phyloP scores from a whole-genome alignment of 2,329 filamentous ascomycete species.

The Fusarium nelsonii region DNA sequence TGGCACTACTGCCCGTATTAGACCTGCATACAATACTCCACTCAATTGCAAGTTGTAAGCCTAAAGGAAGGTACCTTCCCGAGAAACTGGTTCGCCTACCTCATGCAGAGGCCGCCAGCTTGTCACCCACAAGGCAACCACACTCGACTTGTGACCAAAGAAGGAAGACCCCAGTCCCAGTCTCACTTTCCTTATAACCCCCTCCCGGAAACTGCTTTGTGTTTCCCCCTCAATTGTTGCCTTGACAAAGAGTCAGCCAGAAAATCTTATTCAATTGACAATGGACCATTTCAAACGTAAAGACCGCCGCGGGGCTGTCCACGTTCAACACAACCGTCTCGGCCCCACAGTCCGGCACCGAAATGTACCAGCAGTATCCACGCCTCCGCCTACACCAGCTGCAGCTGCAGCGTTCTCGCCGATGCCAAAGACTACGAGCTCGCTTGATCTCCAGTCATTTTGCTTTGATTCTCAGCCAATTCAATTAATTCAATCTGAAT shows the following conservation, averaged over 20 bases:
- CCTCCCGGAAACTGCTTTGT: background rate
- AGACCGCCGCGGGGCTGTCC: slow-evolving; percentile 20
- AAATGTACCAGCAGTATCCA: slow-evolving; percentile 17
- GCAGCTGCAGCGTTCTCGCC: slow-evolving; percentile 1
- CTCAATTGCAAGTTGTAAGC: background rate
- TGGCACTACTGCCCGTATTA: background rate
- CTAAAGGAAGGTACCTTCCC: background rate
- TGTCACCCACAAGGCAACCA: slow-evolving; percentile 17
- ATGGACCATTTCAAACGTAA: slow-evolving; percentile 27
- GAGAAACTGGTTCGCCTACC: slow-evolving; percentile 17
- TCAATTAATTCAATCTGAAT: slow-evolving; percentile 8
- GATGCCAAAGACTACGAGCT: background rate
- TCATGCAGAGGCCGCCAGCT: slow-evolving; percentile 12
- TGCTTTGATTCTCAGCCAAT: background rate
- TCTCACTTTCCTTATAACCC: slow-evolving; percentile 22
- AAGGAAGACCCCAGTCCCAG: slow-evolving; percentile 17
- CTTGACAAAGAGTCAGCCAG: slow-evolving; percentile 19
- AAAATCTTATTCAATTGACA: background rate
- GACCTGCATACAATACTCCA: background rate
- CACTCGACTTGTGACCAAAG: slow-evolving; percentile 12
- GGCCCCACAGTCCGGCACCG: slow-evolving; percentile 35
- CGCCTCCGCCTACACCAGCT: slow-evolving; percentile 16
- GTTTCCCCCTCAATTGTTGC: slow-evolving; percentile 7
- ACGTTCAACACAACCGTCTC: slow-evolving; percentile 11
- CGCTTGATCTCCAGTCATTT: background rate